Conservation (phyloP, 2,329 filamentous ascomycete genomes). For the Podosphaera fusca region DNA sequence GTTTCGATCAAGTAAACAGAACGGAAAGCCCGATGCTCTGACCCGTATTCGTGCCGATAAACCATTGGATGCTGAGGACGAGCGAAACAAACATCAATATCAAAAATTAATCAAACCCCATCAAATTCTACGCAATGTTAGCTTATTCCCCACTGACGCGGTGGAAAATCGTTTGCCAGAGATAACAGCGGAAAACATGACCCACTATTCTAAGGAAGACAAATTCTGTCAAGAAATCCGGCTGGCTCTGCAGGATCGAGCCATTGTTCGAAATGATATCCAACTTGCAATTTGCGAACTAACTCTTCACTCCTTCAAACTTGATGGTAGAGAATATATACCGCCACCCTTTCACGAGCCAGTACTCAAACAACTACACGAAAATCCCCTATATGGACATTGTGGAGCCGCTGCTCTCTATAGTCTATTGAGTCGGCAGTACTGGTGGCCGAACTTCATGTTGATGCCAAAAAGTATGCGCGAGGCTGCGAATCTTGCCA, state of each 20-base stretch:
- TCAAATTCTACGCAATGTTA: too few relatives aligned
- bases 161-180: too few relatives aligned
- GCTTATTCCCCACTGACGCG: too few relatives aligned
- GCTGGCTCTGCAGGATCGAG: too few relatives aligned
- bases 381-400: not conserved
- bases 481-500: too few relatives aligned
- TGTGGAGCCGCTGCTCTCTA: not conserved
- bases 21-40: not conserved
- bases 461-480: not conserved
- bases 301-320: not conserved
- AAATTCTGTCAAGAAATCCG: too few relatives aligned
- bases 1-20: not conserved
- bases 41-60: not conserved
- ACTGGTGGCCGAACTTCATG: not conserved
- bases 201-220: too few relatives aligned
- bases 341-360: not conserved
- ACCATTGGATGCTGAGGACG: not conserved
- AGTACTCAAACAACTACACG: not conserved
- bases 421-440: not conserved
- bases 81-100: too few relatives aligned
- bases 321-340: not conserved
- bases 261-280: not conserved
- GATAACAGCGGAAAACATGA: too few relatives aligned
- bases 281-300: not conserved
- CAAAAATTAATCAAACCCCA: too few relatives aligned